phyloP scores from a whole-genome alignment of 1,139 yeast species.

The Blastobotrys elegans region DNA sequence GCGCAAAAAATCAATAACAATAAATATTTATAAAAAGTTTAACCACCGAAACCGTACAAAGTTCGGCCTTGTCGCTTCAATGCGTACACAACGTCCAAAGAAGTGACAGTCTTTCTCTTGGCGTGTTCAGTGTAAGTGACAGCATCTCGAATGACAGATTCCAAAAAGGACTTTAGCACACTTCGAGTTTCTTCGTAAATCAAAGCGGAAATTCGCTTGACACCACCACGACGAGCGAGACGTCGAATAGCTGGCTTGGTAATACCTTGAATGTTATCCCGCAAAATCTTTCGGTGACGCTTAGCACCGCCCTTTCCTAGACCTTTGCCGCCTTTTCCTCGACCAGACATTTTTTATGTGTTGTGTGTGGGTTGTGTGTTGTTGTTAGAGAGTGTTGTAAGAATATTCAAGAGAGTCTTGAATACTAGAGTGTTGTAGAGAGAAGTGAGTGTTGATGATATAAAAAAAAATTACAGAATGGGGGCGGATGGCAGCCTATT shows the following conservation, averaged over 20 bases:
- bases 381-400: too few relatives aligned
- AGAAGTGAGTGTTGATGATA: background rate
- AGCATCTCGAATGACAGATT: constrained; percentile 97
- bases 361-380: too few relatives aligned
- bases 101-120: constrained; percentile 99
- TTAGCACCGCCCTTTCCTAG: constrained; percentile 99
- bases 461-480: background rate
- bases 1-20: background rate
- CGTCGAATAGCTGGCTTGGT: constrained; percentile 99
- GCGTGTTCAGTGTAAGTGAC: constrained; percentile 99
- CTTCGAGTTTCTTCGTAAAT: constrained; percentile 99
- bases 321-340: constrained; percentile 99
- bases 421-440: background rate
- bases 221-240: constrained; percentile 99
- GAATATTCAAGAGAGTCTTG: too few relatives aligned
- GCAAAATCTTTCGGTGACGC: constrained; percentile 99
- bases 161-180: constrained; percentile 93
- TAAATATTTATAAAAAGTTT: constrained; percentile 28
- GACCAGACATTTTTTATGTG: constrained; percentile 31
- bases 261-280: constrained; percentile 99
- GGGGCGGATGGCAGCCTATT: background rate
- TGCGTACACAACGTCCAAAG: constrained; percentile 98
- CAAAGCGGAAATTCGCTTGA: constrained; percentile 98
- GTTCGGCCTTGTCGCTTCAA: constrained; percentile 99
- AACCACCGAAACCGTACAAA: constrained; percentile 99